phyloP scores from a whole-genome alignment of 1,284 basidiomycete species.

The Pseudozyma pruni region DNA sequence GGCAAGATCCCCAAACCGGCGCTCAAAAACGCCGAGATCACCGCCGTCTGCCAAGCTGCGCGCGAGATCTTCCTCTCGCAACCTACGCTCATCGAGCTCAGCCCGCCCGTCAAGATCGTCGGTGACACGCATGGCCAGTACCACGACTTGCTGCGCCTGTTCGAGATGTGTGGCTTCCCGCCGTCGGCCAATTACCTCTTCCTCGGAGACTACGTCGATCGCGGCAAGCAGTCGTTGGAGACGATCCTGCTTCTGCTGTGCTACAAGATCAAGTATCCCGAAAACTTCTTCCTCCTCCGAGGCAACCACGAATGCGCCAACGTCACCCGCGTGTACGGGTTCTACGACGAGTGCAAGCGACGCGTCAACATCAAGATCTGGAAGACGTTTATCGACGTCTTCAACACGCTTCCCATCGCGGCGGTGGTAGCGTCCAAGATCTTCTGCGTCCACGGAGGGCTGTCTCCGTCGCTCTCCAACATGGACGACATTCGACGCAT shows the following conservation, averaged over 20 bases:
- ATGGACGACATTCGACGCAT: slow-evolving; percentile 99
- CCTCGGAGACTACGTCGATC: slow-evolving; percentile 97
- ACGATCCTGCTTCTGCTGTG: slow-evolving; percentile 95
- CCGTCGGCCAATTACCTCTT: slow-evolving; percentile 98
- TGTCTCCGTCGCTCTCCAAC: slow-evolving; percentile 94
- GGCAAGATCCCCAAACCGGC: slow-evolving; percentile 97
- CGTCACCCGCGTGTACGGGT: slow-evolving; percentile 99
- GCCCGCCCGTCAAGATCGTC: slow-evolving; percentile 98
- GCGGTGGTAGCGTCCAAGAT: slow-evolving; percentile 99
- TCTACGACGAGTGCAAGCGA: slow-evolving; percentile 99
- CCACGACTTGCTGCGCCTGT: slow-evolving; percentile 95
- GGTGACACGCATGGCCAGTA: slow-evolving; percentile 99
- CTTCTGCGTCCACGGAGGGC: slow-evolving; percentile 98
- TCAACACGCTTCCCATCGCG: slow-evolving; percentile 98
- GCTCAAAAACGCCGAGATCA: slow-evolving; percentile 96
- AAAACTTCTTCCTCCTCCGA: slow-evolving; percentile 97
- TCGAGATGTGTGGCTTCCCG: slow-evolving; percentile 99
- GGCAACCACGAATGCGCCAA: slow-evolving; percentile 99
- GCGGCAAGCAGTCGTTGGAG: slow-evolving; percentile 97
- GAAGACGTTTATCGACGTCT: slow-evolving; percentile 99
- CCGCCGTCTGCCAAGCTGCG: slow-evolving; percentile 93
- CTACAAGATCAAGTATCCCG: slow-evolving; percentile 97
- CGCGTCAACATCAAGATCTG: slow-evolving; percentile 99
- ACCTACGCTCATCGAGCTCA: slow-evolving; percentile 96
- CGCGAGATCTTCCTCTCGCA: slow-evolving; percentile 96